Conservation (phyloP, 257 asterid genomes). For the Rubia yunnanensis region DNA sequence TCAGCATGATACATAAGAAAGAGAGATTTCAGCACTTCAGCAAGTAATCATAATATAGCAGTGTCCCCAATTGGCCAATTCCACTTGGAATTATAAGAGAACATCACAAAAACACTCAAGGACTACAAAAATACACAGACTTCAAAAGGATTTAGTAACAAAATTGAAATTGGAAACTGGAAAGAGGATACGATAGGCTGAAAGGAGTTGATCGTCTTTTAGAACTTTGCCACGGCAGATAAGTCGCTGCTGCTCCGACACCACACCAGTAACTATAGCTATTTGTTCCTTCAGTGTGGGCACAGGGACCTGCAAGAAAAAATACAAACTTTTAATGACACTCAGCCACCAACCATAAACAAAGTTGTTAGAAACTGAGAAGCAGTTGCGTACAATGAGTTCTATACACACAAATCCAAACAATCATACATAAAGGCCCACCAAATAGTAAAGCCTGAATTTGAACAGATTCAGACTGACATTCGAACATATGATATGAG, state of each 20-base stretch:
- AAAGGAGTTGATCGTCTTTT: conserved; percentile 92
- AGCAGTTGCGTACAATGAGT: background rate
- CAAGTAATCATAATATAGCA: too few relatives aligned
- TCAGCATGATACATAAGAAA: background rate
- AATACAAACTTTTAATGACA: background rate
- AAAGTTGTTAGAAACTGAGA: background rate
- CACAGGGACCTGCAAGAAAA: conserved; percentile 67
- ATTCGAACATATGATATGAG: background rate
- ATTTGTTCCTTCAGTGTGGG: conserved; percentile 83
- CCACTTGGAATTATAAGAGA: background rate
- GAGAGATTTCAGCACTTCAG: background rate
- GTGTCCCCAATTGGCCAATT: background rate
- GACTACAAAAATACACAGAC: background rate
- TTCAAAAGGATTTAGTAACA: background rate
- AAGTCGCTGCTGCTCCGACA: conserved; percentile 93
- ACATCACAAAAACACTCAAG: background rate
- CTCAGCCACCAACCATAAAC: background rate
- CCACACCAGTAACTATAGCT: conserved; percentile 83
- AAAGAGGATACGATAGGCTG: conserved; percentile 96
- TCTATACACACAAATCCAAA: background rate
- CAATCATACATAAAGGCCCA: background rate
- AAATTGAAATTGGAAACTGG: conserved; percentile 2
- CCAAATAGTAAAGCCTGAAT: background rate
- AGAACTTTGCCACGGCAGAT: conserved; percentile 97
- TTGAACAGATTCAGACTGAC: background rate